Percentiles rank a stretch among this genome's conserved stretches.
Evolutionary conservation across 139 green algal genomes (phyloP).

Genomic region (Chlamydomonas sp.): DNA sequence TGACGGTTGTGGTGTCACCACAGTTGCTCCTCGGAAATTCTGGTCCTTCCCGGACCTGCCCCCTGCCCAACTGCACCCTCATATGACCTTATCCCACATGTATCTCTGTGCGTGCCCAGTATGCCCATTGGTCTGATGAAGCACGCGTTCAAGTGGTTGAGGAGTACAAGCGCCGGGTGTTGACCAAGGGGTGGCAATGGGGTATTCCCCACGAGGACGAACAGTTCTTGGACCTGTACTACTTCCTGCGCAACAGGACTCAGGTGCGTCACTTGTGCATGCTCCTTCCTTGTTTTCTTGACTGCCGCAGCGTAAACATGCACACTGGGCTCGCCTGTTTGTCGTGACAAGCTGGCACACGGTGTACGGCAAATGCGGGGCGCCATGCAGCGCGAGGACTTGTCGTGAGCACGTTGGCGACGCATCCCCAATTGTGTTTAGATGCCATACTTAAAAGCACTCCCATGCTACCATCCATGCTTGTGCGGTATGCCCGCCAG

Average conservation of each 20-base stretch:
- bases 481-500: not conserved
- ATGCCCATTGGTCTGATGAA: not conserved
- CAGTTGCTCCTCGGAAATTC: too few relatives aligned
- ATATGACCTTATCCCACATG: too few relatives aligned
- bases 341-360: too few relatives aligned
- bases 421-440: not conserved
- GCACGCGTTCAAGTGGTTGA: not conserved
- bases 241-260: constrained; percentile 23
- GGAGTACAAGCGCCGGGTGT: not conserved
- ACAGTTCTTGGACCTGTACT: constrained; percentile 26
- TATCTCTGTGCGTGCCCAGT: not conserved
- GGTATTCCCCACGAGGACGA: not conserved
- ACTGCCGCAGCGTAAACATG: too few relatives aligned
- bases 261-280: not conserved
- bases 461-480: not conserved
- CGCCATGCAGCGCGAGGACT: too few relatives aligned
- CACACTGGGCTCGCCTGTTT: too few relatives aligned
- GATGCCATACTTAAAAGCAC: not conserved
- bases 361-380: too few relatives aligned
- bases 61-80: too few relatives aligned
- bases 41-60: too few relatives aligned
- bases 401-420: too few relatives aligned
- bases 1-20: too few relatives aligned
- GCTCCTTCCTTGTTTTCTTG: too few relatives aligned
- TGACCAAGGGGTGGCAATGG: not conserved